A percentile compares a stretch with the other conserved stretches of the same genome.
These are phyloP conservation scores for Phialemoniopsis sp. DNA, from an alignment of 2,329 filamentous ascomycete species.

Conservation along the genomic window DNA sequence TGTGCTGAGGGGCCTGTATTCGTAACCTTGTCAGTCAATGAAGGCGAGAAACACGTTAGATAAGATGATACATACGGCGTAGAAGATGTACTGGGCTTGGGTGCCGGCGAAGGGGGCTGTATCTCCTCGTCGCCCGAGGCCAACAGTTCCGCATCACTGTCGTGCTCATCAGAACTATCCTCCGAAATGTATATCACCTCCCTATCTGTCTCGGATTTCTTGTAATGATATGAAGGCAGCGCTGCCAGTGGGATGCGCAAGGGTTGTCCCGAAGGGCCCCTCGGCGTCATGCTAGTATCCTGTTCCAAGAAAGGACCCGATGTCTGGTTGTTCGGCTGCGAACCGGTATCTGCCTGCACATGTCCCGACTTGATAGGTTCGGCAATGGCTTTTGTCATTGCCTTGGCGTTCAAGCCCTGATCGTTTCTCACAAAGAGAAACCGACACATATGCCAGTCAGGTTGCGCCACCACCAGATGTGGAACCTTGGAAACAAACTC, in stretches of 20 bases:
- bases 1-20: constrained; percentile 1
- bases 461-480: constrained; percentile 67
- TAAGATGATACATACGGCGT: too few species aligned
- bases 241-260: constrained; percentile 1
- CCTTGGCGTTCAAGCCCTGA: neutral
- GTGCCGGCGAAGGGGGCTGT: neutral
- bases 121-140: neutral
- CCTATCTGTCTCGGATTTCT: neutral
- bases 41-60: constrained; percentile 4
- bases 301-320: neutral
- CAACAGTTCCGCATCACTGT: neutral
- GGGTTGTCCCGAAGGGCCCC: neutral
- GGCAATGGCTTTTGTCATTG: neutral
- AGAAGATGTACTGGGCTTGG: too few species aligned
- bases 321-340: neutral
- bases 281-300: neutral
- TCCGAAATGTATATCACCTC: neutral
- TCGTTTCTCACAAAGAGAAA: constrained; percentile 63
- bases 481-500: constrained; percentile 53
- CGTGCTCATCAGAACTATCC: neutral
- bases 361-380: too few species aligned
- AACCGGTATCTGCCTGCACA: neutral
- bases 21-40: too few species aligned
- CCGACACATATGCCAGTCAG: constrained; percentile 86
- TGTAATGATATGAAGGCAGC: neutral